Conservation (phyloP, 371 early-diverging fungal genomes). For the Dichotomocladium elegans region DNA sequence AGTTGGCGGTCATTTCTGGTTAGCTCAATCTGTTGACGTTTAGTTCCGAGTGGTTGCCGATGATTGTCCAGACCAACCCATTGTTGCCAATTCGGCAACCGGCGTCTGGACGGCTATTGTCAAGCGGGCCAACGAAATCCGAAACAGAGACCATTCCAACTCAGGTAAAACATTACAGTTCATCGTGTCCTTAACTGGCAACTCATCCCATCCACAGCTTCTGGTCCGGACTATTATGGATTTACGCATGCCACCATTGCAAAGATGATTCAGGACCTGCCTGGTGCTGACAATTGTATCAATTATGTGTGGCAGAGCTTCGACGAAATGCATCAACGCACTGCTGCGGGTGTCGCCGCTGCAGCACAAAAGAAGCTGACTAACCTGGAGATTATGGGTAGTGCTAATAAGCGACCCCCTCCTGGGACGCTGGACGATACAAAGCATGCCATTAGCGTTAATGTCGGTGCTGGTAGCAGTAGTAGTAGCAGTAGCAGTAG, state of each 20-base stretch:
- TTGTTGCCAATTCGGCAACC: conserved; percentile 76
- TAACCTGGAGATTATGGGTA: conserved; percentile 39
- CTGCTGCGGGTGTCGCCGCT: conserved; percentile 42
- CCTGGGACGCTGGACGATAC: no score
- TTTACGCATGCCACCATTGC: conserved; percentile 84
- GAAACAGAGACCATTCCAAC: conserved; percentile 72
- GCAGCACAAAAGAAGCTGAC: conserved; percentile 36
- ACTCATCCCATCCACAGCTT: conserved; percentile 36
- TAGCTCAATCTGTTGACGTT: background rate
- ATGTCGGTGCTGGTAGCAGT: no score
- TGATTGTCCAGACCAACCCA: conserved; percentile 58
- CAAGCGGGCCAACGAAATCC: conserved; percentile 69
- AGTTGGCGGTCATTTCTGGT: background rate
- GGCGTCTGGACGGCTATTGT: conserved; percentile 88
- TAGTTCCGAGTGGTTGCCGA: conserved; percentile 77
- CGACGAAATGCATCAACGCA: conserved; percentile 45
- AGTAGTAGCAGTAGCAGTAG: no score
- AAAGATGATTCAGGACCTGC: conserved; percentile 86
- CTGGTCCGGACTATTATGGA: conserved; percentile 91
- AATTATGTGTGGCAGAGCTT: conserved; percentile 71
- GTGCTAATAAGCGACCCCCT: conserved; percentile 10
- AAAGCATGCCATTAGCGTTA: no score
- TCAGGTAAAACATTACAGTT: conserved; percentile 37
- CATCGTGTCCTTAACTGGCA: no score
- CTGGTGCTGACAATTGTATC: conserved; percentile 65